Evolutionary conservation across 2,329 filamentous ascomycete species (phyloP), one percentile per base, ranked within the genome.

Genomic region (Colletotrichum sp.): DNA sequence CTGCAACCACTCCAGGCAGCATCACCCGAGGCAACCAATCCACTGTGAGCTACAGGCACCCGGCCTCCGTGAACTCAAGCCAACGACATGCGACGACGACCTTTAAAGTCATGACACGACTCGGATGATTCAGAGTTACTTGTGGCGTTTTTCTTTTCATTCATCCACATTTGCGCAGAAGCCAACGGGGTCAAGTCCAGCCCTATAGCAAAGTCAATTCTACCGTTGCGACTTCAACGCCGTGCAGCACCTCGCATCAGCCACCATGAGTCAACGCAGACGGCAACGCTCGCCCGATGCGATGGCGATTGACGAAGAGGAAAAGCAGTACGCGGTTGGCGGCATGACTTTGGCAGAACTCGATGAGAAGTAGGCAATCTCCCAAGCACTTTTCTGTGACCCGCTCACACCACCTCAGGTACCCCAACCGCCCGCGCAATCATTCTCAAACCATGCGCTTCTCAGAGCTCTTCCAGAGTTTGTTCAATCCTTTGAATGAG

Each of bases 351-450:
- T 85, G 4, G 82, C 86, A 24, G 88, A 90, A 32, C 79, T 90
- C 4, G 84, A 90, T 9, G 83, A 86, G 66, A 87, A 88, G 88
- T 88, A 70, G 72, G 80, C 66, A 13, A n/a, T 9, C 16, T 21
- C n/a, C 66, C 16, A 30, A 34, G 16, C 18, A 3, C 6, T 34
- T 24, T 10, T 6, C 13, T 24, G 15, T 21, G 6, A 18, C n/a
- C 21, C 12, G 21, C 30, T 71, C 24, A 85, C 71, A 69, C 18
- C n/a, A 16, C n/a, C 3, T n/a, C 75, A 95, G 94, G 82, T 98
- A 95, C 82, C 95, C 96, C 4, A 93, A 95, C 81, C 92, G 96
- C 5, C 97, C 97, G 5, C 91, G 88, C 77, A 99, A 99, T 79
- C 91, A 94, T 79, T 92, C 92, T 52, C 92, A 92, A 77, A 98